These are phyloP conservation scores for Calocybe gangraenosa DNA, from an alignment of 768 basidiomycete genomes.

Conservation along the genomic window DNA sequence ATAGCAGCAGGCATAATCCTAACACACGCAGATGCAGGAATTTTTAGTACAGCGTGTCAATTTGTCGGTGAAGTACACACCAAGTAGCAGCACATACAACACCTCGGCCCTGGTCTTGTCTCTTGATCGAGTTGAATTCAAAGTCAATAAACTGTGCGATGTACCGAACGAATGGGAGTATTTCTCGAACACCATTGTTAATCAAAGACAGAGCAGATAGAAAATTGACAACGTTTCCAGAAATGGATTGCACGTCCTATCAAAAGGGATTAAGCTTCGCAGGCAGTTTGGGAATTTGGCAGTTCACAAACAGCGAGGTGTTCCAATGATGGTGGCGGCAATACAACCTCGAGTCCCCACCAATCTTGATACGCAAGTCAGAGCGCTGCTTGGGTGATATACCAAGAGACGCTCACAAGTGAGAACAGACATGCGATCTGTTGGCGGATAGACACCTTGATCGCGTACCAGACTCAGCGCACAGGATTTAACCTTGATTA, in stretches of 20 bases:
- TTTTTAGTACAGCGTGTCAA: too few relatives aligned
- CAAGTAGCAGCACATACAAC: constrained; percentile 92
- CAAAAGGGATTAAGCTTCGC: neutral
- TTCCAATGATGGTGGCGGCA: constrained; percentile 66
- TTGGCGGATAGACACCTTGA: constrained; percentile 67
- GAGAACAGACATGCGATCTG: constrained; percentile 71
- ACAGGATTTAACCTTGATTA: neutral
- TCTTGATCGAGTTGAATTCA: constrained; percentile 64
- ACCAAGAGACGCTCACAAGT: constrained; percentile 52
- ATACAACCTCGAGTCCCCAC: constrained; percentile 83
- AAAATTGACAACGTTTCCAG: constrained; percentile 64
- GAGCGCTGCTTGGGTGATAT: constrained; percentile 21
- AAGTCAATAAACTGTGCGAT: constrained; percentile 75
- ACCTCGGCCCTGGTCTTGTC: constrained; percentile 64
- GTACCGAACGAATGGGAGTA: constrained; percentile 82
- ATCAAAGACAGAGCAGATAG: constrained; percentile 68
- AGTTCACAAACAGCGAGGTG: constrained; percentile 44
- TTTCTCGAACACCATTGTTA: constrained; percentile 73
- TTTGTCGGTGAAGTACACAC: constrained; percentile 29
- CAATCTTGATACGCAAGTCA: constrained; percentile 43
- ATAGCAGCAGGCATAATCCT: constrained; percentile 81
- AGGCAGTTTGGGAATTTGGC: neutral
- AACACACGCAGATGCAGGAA: neutral
- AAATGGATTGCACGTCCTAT: constrained; percentile 57
- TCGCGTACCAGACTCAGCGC: constrained; percentile 2